These are phyloP conservation scores for Pulicaria dysenterica DNA, from an alignment of 129 eudicot species.

Conservation along the genomic window DNA sequence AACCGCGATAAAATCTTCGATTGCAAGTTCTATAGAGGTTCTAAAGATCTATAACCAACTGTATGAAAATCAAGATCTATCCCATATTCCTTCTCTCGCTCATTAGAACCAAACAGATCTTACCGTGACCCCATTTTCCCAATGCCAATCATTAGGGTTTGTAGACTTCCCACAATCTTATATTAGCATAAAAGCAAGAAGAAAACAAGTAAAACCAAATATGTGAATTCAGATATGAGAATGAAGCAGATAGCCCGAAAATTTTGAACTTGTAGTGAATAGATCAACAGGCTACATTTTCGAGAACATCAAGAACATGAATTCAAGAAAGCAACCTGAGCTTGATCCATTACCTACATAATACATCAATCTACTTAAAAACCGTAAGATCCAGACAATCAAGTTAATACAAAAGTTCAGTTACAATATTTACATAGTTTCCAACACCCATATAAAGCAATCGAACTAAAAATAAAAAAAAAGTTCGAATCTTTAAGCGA, in stretches of 20 bases:
- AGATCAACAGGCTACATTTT: slow-evolving; percentile 14
- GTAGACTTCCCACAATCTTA: slow-evolving; percentile 2
- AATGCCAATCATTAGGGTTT: slow-evolving; percentile 20
- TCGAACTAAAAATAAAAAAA: background rate
- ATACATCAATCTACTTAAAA: slow-evolving; percentile 20
- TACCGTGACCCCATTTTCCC: slow-evolving; percentile 17
- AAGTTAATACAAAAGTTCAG: slow-evolving; percentile 7
- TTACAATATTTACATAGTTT: slow-evolving; percentile 7
- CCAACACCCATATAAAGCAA: slow-evolving; percentile 23
- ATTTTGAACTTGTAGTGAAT: background rate
- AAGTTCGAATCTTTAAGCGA: slow-evolving; percentile 34
- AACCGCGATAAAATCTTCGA: background rate
- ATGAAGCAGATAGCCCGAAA: slow-evolving; percentile 5
- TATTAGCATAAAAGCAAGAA: background rate
- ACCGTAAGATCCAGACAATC: slow-evolving; percentile 14
- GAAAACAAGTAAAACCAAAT: slow-evolving; percentile 1
- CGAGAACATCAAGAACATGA: background rate
- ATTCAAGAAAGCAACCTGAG: background rate
- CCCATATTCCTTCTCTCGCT: slow-evolving; percentile 10
- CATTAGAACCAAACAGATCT: background rate
- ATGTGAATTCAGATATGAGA: slow-evolving; percentile 15
- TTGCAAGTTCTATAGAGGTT: background rate
- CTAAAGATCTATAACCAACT: background rate
- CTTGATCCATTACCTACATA: slow-evolving; percentile 8
- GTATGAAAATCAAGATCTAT: slow-evolving; percentile 19